Evolutionary conservation across 164 flowering plant species (phyloP).

Genomic region (Berberis vulgaris): DNA sequence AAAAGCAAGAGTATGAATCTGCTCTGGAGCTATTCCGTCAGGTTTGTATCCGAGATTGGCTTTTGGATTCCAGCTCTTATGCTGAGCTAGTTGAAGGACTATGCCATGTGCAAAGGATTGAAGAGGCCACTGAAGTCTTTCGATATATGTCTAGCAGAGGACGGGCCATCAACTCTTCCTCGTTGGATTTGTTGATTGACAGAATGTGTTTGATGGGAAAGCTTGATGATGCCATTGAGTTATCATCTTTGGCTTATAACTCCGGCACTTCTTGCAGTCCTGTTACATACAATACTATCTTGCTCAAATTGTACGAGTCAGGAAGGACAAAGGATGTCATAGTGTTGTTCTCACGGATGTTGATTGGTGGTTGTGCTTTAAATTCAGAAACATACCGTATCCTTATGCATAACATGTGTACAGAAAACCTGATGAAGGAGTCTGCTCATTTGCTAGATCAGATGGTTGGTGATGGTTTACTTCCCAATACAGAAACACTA

Average conservation of each 20-base stretch:
- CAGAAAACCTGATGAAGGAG: slow-evolving; percentile 18
- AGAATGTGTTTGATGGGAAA: slow-evolving; percentile 32
- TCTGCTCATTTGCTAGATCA: slow-evolving; percentile 31
- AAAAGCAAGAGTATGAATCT: slow-evolving; percentile 17
- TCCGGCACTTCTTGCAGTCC: slow-evolving; percentile 27
- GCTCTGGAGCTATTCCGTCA: slow-evolving; percentile 35
- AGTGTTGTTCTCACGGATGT: slow-evolving; percentile 40
- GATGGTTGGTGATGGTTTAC: slow-evolving; percentile 41
- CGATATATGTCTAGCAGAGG: slow-evolving; percentile 35
- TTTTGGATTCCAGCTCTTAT: slow-evolving; percentile 37
- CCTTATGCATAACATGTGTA: slow-evolving; percentile 32
- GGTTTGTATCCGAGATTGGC: slow-evolving; percentile 26
- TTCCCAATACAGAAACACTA: slow-evolving; percentile 39
- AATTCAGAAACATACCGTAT: slow-evolving; percentile 35
- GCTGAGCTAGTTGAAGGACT: slow-evolving; percentile 40
- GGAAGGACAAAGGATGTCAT: slow-evolving; percentile 16
- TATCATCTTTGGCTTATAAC: slow-evolving; percentile 28
- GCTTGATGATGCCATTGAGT: slow-evolving; percentile 38
- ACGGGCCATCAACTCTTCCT: slow-evolving; percentile 28
- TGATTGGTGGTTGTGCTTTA: slow-evolving; percentile 39
- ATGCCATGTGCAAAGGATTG: slow-evolving; percentile 28
- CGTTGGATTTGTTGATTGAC: slow-evolving; percentile 37
- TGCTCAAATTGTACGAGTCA: slow-evolving; percentile 29
- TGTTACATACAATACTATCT: slow-evolving; percentile 30
- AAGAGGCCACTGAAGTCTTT: slow-evolving; percentile 51